Evolutionary conservation across 331 rosid species (phyloP), one percentile per base, ranked within the genome.

Genomic region (Malus hybrid): DNA sequence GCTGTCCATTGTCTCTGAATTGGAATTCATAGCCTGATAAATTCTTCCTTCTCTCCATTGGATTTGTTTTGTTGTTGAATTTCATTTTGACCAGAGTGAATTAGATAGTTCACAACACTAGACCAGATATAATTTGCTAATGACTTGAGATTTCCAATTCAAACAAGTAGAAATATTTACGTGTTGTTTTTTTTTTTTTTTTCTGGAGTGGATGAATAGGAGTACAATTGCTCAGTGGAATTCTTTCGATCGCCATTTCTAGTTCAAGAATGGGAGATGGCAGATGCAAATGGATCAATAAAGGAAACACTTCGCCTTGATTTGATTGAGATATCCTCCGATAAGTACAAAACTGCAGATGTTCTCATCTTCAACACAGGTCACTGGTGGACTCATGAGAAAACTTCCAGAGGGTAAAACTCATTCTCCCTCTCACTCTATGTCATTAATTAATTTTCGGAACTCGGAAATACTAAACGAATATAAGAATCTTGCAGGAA

Each of bases 301-400:
- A 92, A 87, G 88, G 88, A 92, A 83, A 92, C 96, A 0, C 88
- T 92, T 64, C 97, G 93, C 55, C 91, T 92, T 0, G 97, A 92
- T 90, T 78, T 92, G 69, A 89, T 88, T 20, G 92, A 90, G 55
- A 80, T 67, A 77, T 84, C 94, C 50, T 82, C 90, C 0, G 78
- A 83, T 76, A 87, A 88, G 22, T 92, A 87, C 67, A 87, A 86
- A 81, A 83, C 78, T 59, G 94, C 96, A 29, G 96, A 92, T 83
- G 75, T 92, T 36, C 76, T 92, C 29, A 68, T 92, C 80, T 92
- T 92, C 84, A 92, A 92, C 86, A 90, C 97, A 32, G 97, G 96
- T 18, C 97, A 92, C 72, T 92, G 96, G 94, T 92, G 97, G 97
- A 92, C 93, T 75, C 97, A 92, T 82, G 96, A 90, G 6, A 92